These are phyloP conservation scores for Saccharomyces hybrid DNA, from an alignment of 1,139 yeast genomes.

Conservation along the genomic window DNA sequence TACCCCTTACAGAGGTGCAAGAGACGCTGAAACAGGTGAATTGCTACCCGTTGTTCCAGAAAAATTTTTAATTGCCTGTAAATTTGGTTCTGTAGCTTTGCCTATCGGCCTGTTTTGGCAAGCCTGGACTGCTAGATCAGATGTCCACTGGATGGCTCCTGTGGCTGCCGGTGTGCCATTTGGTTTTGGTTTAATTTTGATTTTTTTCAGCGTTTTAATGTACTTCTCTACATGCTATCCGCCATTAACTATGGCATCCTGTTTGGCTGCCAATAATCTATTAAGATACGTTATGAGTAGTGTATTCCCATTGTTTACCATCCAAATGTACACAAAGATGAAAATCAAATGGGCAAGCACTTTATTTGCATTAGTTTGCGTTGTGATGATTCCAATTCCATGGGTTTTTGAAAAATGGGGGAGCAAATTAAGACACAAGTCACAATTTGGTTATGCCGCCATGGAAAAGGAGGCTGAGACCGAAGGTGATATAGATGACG, in stretches of 20 bases:
- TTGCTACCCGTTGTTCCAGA: slow-evolving; percentile 41
- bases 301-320: slow-evolving; percentile 66
- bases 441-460: slow-evolving; percentile 55
- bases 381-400: slow-evolving; percentile 67
- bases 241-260: slow-evolving; percentile 64
- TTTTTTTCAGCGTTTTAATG: slow-evolving; percentile 64
- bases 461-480: slow-evolving; percentile 9
- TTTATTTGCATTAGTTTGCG: slow-evolving; percentile 60
- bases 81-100: slow-evolving; percentile 53
- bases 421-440: slow-evolving; percentile 41
- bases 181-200: slow-evolving; percentile 63
- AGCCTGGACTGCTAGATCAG: slow-evolving; percentile 62
- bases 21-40: slow-evolving; percentile 43
- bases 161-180: slow-evolving; percentile 67
- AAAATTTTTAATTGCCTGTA: slow-evolving; percentile 38
- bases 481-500: slow-evolving; percentile 1
- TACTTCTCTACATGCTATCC: slow-evolving; percentile 72
- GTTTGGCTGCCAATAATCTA: slow-evolving; percentile 72
- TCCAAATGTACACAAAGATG: slow-evolving; percentile 64
- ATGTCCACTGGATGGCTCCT: slow-evolving; percentile 76
- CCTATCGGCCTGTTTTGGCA: slow-evolving; percentile 73
- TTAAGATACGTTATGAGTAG: slow-evolving; percentile 50
- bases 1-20: slow-evolving; percentile 25
- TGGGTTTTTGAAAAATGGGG: slow-evolving; percentile 55
- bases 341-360: slow-evolving; percentile 76